Base-by-base conservation (phyloP, 371 early-diverging fungal species). In the Rhizopus microsporus region DNA sequence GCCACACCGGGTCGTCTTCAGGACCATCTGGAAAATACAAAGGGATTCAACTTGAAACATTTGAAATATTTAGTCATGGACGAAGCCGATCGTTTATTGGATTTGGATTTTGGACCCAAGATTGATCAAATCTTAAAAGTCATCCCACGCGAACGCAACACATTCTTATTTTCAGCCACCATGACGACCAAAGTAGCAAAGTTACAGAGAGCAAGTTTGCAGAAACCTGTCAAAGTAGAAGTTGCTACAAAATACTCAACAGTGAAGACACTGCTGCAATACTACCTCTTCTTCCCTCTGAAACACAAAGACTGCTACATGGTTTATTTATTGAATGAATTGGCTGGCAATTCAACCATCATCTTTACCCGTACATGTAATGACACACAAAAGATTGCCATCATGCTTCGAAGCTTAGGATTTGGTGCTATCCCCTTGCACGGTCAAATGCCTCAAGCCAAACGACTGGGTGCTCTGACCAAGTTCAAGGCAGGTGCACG, bases 1-100 rank as follows among this genome's bases (percentile, higher is more conserved):
- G 93, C 93, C 65, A 99, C 99, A 5, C 99, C 99, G 2, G 99
- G 99, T 13, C 89, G 99, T 64, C 74, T 99, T 59, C 90, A 93
- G 63, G 99, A 99, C 73, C 95, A 98, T 70, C 74, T 98, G 60
- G 93, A 96, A 75, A 97, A 98, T 72, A 98, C 99, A n/a, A 97
- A 96, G 65, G 95, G 95, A 37, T 95, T 95, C 69, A 92, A 81
- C 45, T 72, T 97, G 69, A 83, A 88, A 49, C 84, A 81, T 16
- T 71, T 98, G 17, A 93, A 96, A 72, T 96, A 91, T 64, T 71
- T 98, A 67, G 92, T 98, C 12, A 86, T 99, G 86, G 99, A 99
- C 62, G 99, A 99, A 82, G 99, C 98, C 5, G 99, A 99, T 85
- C 92, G 95, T 52, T 80, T 98, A 50, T 79, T 98, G 66, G 97